phyloP scores from a whole-genome alignment of 768 basidiomycete species.

The Cystobasidium tubakii region DNA sequence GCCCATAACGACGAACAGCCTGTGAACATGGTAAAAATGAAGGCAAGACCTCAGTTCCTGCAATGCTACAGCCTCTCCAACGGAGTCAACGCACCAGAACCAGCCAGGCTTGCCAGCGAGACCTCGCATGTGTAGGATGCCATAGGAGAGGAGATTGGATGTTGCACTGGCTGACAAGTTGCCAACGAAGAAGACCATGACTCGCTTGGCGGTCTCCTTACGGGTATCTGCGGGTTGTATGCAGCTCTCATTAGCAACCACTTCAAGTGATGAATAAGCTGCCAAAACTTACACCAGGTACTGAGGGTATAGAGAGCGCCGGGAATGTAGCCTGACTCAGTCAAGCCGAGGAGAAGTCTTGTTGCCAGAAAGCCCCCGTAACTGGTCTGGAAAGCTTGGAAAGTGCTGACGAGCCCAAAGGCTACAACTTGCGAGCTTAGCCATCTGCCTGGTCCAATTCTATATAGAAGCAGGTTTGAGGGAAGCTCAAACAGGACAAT shows the following conservation, averaged over 20 bases:
- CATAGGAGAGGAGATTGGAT: conserved; percentile 45
- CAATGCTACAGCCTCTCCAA: not conserved
- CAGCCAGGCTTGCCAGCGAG: conserved; percentile 30
- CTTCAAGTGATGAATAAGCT: conserved; percentile 39
- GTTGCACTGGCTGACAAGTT: conserved; percentile 42
- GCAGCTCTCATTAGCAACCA: not conserved
- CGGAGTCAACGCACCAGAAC: not conserved
- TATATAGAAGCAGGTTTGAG: conserved; percentile 43
- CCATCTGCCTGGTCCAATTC: conserved; percentile 45
- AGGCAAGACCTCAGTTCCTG: not conserved
- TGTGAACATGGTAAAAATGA: not conserved
- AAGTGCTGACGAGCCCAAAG: conserved; percentile 46
- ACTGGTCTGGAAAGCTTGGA: conserved; percentile 45
- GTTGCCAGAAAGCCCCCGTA: conserved; percentile 44
- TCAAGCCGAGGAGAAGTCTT: conserved; percentile 45
- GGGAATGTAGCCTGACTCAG: conserved; percentile 47
- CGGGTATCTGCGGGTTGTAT: conserved; percentile 44
- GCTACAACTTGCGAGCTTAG: conserved; percentile 45
- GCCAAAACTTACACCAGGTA: conserved; percentile 28
- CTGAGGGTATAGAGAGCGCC: conserved; percentile 44
- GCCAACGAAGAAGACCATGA: conserved; percentile 47
- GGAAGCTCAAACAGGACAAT: conserved; percentile 48
- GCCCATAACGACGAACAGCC: conserved; percentile 42
- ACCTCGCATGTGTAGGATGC: conserved; percentile 44
- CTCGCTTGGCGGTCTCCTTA: conserved; percentile 44